Evolutionary conservation across 2,329 filamentous ascomycete genomes (phyloP).

Genomic region (Talaromyces sp.): DNA sequence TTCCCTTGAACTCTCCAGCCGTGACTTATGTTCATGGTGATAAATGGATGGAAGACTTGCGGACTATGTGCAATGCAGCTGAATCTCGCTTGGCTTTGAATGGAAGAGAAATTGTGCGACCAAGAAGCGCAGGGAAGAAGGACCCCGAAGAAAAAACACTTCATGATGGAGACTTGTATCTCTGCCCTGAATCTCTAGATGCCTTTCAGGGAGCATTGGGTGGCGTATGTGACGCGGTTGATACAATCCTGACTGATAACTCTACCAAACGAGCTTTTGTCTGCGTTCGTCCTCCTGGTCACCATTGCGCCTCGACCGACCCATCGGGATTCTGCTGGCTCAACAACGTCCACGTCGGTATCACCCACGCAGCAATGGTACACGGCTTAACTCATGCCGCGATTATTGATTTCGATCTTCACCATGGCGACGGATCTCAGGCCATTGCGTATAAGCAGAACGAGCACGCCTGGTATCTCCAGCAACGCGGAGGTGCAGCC

Average conservation of each 20-base stretch:
- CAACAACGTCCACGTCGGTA: slow-evolving; percentile 96
- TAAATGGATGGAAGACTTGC: slow-evolving; percentile 91
- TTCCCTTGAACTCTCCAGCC: slow-evolving; percentile 66
- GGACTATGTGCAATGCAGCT: slow-evolving; percentile 74
- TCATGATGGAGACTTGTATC: slow-evolving; percentile 85
- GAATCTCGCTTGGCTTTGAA: slow-evolving; percentile 70
- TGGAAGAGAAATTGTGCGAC: slow-evolving; percentile 71
- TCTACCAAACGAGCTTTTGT: slow-evolving; percentile 78
- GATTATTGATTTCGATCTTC: slow-evolving; percentile 86
- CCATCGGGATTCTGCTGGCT: slow-evolving; percentile 98
- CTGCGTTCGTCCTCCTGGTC: slow-evolving; percentile 84
- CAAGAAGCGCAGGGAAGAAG: slow-evolving; percentile 37
- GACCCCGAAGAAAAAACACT: slow-evolving; percentile 51
- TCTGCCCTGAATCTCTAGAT: slow-evolving; percentile 77
- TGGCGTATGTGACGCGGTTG: slow-evolving; percentile 88
- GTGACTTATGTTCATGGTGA: slow-evolving; percentile 88
- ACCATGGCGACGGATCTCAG: slow-evolving; percentile 94
- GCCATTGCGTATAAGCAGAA: slow-evolving; percentile 91
- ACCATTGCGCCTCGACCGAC: slow-evolving; percentile 84
- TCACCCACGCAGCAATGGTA: slow-evolving; percentile 77
- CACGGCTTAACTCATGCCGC: slow-evolving; percentile 90
- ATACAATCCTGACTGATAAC: slow-evolving; percentile 65
- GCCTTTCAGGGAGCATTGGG: slow-evolving; percentile 89
- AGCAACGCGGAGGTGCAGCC: slow-evolving; percentile 37
- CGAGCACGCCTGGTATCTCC: slow-evolving; percentile 49